Evolutionary conservation across 768 basidiomycete species (phyloP).

Genomic region (Suillus subluteus): DNA sequence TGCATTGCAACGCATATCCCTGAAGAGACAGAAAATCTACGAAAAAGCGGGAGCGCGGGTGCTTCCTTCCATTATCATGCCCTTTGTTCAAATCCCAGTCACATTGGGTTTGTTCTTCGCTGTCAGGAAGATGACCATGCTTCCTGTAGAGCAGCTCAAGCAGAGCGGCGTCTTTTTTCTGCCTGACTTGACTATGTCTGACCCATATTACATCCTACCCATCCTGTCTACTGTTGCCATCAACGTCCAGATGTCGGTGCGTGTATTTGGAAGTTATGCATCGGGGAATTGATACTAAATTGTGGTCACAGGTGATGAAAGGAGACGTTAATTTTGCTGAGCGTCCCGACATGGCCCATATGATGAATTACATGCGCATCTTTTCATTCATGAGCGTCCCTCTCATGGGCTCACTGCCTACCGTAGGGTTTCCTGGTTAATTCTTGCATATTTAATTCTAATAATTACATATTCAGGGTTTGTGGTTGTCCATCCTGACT

Average conservation of each 20-base stretch:
- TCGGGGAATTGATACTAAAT: constrained; percentile 8
- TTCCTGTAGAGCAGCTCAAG: constrained; percentile 75
- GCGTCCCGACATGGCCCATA: constrained; percentile 61
- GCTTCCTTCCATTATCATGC: constrained; percentile 52
- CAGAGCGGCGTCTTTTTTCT: constrained; percentile 76
- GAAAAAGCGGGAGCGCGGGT: constrained; percentile 68
- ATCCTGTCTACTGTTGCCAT: constrained; percentile 57
- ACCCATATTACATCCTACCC: constrained; percentile 79
- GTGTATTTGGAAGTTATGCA: neutral
- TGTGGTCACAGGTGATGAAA: constrained; percentile 42
- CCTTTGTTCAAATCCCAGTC: constrained; percentile 73
- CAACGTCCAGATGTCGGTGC: constrained; percentile 70
- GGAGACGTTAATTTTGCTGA: constrained; percentile 57
- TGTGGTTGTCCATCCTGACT: constrained; percentile 60
- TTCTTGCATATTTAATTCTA: neutral
- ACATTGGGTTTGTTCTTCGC: constrained; percentile 86
- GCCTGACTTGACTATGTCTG: constrained; percentile 76
- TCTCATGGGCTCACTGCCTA: constrained; percentile 61
- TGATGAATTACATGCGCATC: constrained; percentile 68
- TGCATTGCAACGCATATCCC: constrained; percentile 44
- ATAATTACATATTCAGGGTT: constrained; percentile 43
- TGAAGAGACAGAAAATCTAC: constrained; percentile 57
- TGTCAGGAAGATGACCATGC: constrained; percentile 66
- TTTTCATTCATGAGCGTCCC: constrained; percentile 55
- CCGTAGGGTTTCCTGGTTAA: constrained; percentile 48